These are phyloP conservation scores for Cladosporium sp. DNA, from an alignment of 2,329 filamentous ascomycete species.

Conservation along the genomic window DNA sequence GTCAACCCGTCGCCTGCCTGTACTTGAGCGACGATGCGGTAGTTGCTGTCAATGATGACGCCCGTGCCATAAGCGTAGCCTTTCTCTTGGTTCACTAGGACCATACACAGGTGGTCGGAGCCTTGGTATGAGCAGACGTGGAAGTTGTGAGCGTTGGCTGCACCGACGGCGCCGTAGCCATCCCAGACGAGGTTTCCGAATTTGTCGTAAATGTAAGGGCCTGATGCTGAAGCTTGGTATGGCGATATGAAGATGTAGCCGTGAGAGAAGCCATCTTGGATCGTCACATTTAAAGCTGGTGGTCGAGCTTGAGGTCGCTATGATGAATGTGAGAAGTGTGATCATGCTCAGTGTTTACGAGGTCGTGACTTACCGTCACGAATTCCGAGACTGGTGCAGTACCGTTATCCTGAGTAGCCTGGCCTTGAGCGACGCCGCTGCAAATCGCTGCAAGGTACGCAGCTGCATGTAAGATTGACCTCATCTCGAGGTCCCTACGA, in stretches of 20 bases:
- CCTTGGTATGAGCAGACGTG: conserved; percentile 44
- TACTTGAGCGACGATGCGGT: conserved; percentile 42
- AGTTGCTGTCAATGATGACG: conserved; percentile 43
- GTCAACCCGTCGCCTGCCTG: conserved; percentile 16
- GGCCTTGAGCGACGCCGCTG: background rate
- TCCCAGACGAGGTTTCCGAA: conserved; percentile 29
- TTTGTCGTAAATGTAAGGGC: conserved; percentile 27
- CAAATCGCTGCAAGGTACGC: conserved; percentile 1
- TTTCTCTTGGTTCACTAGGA: conserved; percentile 36
- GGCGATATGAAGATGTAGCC: conserved; percentile 25
- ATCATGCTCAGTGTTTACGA: background rate
- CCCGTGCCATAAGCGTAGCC: conserved; percentile 42
- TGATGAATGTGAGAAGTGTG: background rate
- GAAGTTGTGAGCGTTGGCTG: conserved; percentile 41
- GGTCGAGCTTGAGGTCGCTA: conserved; percentile 24
- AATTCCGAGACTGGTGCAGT: background rate
- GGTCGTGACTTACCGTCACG: conserved; percentile 6
- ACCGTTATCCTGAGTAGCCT: conserved; percentile 8
- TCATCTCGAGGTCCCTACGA: background rate
- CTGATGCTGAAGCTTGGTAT: conserved; percentile 16
- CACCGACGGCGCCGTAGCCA: conserved; percentile 31
- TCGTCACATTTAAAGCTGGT: conserved; percentile 21
- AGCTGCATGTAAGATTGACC: background rate
- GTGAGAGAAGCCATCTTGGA: conserved; percentile 15
- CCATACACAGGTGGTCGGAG: conserved; percentile 43